phyloP scores from a whole-genome alignment of 148 eudicot species.

The Polygonum aviculare region DNA sequence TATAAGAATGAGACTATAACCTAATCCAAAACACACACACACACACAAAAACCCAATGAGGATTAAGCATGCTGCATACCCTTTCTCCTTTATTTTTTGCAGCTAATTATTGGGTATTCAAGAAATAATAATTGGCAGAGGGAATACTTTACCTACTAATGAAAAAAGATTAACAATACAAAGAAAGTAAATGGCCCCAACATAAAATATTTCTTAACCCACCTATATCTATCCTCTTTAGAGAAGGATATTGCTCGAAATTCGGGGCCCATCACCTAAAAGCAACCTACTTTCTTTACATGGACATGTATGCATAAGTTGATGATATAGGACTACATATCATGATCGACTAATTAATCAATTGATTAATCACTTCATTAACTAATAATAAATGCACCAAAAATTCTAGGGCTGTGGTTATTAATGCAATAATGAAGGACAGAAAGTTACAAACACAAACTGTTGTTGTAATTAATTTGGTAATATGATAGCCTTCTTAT shows the following conservation, averaged over 20 bases:
- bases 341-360: not conserved
- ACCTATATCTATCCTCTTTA: not conserved
- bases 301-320: not conserved
- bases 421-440: not conserved
- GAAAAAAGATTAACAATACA: not conserved
- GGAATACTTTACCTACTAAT: conserved; percentile 13
- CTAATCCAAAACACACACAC: conserved; percentile 9
- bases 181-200: not conserved
- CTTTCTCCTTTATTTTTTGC: not conserved
- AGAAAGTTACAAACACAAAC: not conserved
- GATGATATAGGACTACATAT: not conserved
- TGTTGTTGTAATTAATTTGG: not conserved
- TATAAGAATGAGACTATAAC: not conserved
- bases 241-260: not conserved
- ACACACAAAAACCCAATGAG: not conserved
- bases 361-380: not conserved
- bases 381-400: conserved; percentile 13
- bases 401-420: not conserved
- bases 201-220: conserved; percentile 6
- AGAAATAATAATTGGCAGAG: conserved; percentile 4
- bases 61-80: not conserved
- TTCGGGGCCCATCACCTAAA: conserved; percentile 8
- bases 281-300: not conserved
- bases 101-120: conserved; percentile 8
- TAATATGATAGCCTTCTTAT: not conserved